Conservation (phyloP, 164 flowering plant genomes). For the Piper betle region DNA sequence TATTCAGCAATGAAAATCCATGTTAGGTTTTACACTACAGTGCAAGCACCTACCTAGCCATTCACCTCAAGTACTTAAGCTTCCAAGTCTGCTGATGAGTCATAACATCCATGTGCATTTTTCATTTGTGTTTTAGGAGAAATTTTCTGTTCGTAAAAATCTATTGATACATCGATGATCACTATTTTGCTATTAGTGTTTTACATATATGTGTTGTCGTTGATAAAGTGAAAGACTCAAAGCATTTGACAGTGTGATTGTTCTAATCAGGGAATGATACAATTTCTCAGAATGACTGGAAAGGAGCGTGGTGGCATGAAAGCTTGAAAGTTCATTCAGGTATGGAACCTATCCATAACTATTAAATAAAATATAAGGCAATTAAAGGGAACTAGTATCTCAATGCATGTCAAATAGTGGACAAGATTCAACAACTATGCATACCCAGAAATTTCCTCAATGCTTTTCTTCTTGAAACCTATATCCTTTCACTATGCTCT, state of each 20-base stretch:
- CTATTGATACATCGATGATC: not conserved
- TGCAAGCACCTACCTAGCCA: not conserved
- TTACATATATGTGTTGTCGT: not conserved
- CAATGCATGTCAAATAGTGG: not conserved
- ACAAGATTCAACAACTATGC: no score
- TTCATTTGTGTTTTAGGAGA: not conserved
- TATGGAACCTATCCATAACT: constrained; percentile 9
- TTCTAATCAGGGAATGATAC: constrained; percentile 58
- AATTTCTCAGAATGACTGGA: constrained; percentile 86
- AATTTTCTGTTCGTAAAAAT: not conserved
- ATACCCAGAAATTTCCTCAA: not conserved
- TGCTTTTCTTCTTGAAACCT: not conserved
- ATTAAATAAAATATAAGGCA: not conserved
- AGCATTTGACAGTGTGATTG: not conserved
- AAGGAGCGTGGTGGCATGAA: constrained; percentile 99
- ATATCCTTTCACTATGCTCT: not conserved
- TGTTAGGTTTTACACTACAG: not conserved
- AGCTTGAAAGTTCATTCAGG: constrained; percentile 65
- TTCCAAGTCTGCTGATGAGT: not conserved
- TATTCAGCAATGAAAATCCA: no score
- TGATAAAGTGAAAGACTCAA: not conserved
- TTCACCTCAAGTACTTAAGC: not conserved
- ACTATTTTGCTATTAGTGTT: not conserved
- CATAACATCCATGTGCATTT: not conserved
- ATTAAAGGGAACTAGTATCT: not conserved